Conservation (phyloP, 768 basidiomycete genomes). For the Lyophyllum semitale region DNA sequence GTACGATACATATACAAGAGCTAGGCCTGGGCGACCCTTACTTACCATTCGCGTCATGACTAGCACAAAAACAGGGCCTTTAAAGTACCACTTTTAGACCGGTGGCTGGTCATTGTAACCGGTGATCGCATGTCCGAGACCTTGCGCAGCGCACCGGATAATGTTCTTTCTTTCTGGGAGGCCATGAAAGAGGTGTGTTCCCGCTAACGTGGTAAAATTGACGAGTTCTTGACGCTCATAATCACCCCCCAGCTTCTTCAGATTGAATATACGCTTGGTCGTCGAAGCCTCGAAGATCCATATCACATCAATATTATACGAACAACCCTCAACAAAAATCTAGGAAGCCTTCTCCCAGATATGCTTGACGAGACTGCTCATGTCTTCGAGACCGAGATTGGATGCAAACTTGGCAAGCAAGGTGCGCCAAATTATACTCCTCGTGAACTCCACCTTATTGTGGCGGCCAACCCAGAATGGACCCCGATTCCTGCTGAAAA, state of each 20-base stretch:
- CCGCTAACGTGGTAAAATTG: neutral
- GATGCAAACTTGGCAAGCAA: slow-evolving; percentile 8
- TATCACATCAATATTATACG: slow-evolving; percentile 24
- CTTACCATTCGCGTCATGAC: neutral
- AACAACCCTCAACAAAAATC: slow-evolving; percentile 27
- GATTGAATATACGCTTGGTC: slow-evolving; percentile 36
- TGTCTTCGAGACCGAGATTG: slow-evolving; percentile 21
- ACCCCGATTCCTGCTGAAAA: slow-evolving; percentile 15
- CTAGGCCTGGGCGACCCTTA: neutral
- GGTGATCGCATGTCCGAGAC: slow-evolving; percentile 44
- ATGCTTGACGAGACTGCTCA: slow-evolving; percentile 25
- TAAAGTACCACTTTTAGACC: slow-evolving; percentile 42
- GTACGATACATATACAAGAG: neutral
- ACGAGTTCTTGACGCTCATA: neutral
- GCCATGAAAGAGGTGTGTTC: slow-evolving; percentile 38
- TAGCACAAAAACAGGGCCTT: slow-evolving; percentile 34
- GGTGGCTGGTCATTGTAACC: slow-evolving; percentile 48
- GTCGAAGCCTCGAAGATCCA: slow-evolving; percentile 24
- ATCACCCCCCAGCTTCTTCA: slow-evolving; percentile 27
- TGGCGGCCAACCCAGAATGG: slow-evolving; percentile 20
- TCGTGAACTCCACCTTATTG: neutral
- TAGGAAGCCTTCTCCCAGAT: slow-evolving; percentile 22
- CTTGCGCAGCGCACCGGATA: slow-evolving; percentile 45
- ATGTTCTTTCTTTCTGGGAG: slow-evolving; percentile 42
- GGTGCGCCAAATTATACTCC: slow-evolving; percentile 18